These are phyloP conservation scores for Podospora tetraspora DNA, from an alignment of 495 filamentous ascomycete species.

Conservation along the genomic window DNA sequence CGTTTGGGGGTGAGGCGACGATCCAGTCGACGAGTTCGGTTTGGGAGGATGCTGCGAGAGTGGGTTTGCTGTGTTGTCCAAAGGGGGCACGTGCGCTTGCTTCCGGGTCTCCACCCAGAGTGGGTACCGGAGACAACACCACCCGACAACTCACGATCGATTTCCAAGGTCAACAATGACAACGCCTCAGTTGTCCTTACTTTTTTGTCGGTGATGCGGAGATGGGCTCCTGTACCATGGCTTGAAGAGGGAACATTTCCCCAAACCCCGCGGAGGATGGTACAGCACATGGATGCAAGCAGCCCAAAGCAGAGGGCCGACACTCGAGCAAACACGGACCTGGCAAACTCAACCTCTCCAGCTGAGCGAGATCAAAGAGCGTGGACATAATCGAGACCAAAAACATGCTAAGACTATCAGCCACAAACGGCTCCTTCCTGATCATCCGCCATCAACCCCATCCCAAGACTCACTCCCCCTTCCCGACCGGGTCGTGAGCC, in stretches of 20 bases:
- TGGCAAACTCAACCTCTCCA: neutral
- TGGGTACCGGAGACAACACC: neutral
- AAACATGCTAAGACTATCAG: neutral
- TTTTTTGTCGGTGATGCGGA: neutral
- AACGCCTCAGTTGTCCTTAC: neutral
- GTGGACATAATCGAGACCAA: neutral
- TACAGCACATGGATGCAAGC: neutral
- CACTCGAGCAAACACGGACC: neutral
- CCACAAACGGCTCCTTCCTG: neutral
- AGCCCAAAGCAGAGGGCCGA: neutral
- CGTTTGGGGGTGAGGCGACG: neutral
- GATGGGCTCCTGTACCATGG: neutral
- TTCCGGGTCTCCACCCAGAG: neutral
- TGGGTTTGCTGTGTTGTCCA: neutral
- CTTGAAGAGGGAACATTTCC: neutral
- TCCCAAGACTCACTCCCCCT: neutral
- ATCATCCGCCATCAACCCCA: neutral
- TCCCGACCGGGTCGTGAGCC: constrained; percentile 4
- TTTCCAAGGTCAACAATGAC: neutral
- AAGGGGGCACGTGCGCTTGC: neutral
- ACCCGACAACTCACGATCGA: neutral
- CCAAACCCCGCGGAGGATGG: neutral
- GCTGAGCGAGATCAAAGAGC: neutral
- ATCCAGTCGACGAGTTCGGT: neutral
- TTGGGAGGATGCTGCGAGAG: neutral